Evolutionary conservation across 495 filamentous ascomycete species (phyloP).

Genomic region (Stereocaulon alpinum): DNA sequence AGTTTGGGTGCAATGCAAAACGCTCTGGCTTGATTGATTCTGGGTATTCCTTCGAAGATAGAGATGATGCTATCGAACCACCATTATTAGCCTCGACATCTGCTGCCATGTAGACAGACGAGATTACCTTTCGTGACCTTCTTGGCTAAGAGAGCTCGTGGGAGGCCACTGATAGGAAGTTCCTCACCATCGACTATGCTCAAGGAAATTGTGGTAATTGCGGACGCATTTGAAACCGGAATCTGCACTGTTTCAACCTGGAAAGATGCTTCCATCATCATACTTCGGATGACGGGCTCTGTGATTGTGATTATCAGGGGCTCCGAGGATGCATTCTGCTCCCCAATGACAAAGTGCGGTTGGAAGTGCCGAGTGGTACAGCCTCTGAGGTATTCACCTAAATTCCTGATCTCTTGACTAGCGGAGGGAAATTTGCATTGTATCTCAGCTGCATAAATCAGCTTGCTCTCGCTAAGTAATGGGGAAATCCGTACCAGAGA

Average conservation of each 20-base stretch:
- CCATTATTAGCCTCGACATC: not conserved
- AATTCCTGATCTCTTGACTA: not conserved
- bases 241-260: constrained; percentile 1
- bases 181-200: not conserved
- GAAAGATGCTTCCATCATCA: constrained; percentile 3
- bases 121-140: not conserved
- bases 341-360: not conserved
- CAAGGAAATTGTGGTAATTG: not conserved
- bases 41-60: not conserved
- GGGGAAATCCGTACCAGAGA: not conserved
- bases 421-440: not conserved
- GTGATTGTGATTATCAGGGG: not conserved
- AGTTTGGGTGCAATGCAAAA: not conserved
- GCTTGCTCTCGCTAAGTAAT: not conserved
- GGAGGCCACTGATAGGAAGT: constrained; percentile 5
- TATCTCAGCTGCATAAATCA: not conserved
- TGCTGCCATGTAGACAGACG: not conserved
- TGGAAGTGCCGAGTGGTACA: not conserved
- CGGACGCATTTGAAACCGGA: not conserved
- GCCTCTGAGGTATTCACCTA: constrained; percentile 1
- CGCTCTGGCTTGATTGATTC: not conserved
- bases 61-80: not conserved
- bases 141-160: not conserved
- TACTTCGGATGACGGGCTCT: not conserved
- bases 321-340: not conserved